These are phyloP conservation scores for Auxenochlorella pyrenoidosa DNA, from an alignment of 139 green algal species.

Conservation along the genomic window DNA sequence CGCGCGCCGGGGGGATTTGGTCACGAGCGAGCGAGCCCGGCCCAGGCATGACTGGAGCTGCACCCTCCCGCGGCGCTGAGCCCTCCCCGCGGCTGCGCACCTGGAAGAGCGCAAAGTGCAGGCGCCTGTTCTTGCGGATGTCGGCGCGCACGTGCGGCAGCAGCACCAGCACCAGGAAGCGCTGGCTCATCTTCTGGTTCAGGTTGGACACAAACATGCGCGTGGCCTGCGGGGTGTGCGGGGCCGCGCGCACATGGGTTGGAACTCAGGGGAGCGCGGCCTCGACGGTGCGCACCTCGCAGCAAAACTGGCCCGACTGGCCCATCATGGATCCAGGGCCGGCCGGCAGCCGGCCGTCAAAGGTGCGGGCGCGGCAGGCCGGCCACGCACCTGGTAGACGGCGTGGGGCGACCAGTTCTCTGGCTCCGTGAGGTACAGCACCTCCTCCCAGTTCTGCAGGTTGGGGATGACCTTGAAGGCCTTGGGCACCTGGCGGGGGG, in stretches of 20 bases:
- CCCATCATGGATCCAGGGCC: not conserved
- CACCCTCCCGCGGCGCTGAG: too few relatives aligned
- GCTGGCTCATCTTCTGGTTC: slow-evolving; percentile 84
- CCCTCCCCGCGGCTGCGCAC: slow-evolving; percentile 81
- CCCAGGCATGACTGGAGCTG: too few relatives aligned
- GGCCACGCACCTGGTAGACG: slow-evolving; percentile 66
- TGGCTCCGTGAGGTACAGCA: slow-evolving; percentile 93
- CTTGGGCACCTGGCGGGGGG: slow-evolving; percentile 79
- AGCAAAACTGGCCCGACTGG: too few relatives aligned
- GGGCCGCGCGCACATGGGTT: too few relatives aligned
- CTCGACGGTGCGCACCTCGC: too few relatives aligned
- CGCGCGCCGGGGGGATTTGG: too few relatives aligned
- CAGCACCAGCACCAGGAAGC: slow-evolving; percentile 96
- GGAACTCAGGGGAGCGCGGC: not conserved
- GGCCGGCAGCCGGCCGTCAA: not conserved
- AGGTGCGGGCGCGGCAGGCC: not conserved
- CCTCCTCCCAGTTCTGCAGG: slow-evolving; percentile 97
- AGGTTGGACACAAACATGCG: slow-evolving; percentile 98
- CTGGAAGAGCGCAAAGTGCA: slow-evolving; percentile 98
- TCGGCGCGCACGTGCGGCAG: slow-evolving; percentile 90
- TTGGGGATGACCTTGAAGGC: slow-evolving; percentile 99
- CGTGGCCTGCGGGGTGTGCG: slow-evolving; percentile 64
- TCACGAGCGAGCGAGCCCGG: too few relatives aligned
- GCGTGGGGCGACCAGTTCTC: slow-evolving; percentile 91
- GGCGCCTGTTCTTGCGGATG: slow-evolving; percentile 84